phyloP scores from a whole-genome alignment of 169 alveolate species.

The Eimeria praecox region DNA sequence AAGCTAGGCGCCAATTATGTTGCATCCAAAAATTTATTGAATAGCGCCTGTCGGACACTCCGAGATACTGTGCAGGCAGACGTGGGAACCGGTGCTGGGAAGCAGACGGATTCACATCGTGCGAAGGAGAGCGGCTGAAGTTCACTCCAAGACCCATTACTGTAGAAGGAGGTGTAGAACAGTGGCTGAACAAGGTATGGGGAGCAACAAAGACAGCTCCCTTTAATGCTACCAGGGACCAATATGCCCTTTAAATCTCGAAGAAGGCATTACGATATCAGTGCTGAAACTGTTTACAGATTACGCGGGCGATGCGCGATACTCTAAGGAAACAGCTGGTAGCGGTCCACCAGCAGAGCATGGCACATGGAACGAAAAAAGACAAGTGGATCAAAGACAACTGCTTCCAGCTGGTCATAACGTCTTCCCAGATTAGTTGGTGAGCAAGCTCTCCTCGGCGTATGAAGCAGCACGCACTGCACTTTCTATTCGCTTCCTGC shows the following conservation, averaged over 20 bases:
- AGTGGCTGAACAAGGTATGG: conserved; percentile 85
- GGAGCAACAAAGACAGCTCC: not conserved
- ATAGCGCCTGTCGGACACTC: not conserved
- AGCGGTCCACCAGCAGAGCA: conserved; percentile 85
- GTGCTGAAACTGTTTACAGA: conserved; percentile 80
- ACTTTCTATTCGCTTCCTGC: not conserved
- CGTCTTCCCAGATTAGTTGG: conserved; percentile 96
- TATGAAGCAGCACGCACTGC: not conserved
- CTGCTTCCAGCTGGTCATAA: conserved; percentile 93
- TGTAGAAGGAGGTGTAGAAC: conserved; percentile 86
- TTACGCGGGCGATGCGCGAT: conserved; percentile 82
- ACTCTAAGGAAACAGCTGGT: conserved; percentile 87
- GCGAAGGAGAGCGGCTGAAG: conserved; percentile 93
- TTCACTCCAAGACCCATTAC: conserved; percentile 76
- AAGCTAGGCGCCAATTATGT: conserved; percentile 88
- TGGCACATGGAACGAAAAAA: conserved; percentile 88
- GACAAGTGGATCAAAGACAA: conserved; percentile 90
- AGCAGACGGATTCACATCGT: conserved; percentile 90
- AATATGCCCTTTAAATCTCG: not conserved
- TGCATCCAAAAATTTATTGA: conserved; percentile 92
- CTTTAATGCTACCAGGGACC: not conserved
- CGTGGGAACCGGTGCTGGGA: conserved; percentile 84
- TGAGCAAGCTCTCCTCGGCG: conserved; percentile 55
- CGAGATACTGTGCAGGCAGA: conserved; percentile 40
- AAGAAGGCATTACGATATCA: not conserved